A percentile compares a stretch with the other conserved stretches of the same genome.
Conservation (phyloP, 2,329 filamentous ascomycete species). For the Sclerotinia borealis region DNA sequence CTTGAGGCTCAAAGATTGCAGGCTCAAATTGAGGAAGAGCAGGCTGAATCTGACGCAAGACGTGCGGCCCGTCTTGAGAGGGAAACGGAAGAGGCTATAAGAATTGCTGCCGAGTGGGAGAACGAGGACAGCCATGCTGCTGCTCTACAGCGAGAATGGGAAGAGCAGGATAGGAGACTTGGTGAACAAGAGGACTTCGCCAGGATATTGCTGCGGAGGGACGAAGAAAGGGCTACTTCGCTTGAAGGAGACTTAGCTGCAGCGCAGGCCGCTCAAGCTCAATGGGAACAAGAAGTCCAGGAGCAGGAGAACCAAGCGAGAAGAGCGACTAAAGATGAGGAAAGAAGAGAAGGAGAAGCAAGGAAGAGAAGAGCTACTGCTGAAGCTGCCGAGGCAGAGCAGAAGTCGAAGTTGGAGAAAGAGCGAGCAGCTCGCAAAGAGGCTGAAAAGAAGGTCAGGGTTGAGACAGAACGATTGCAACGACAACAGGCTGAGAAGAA, state of each 20-base stretch:
- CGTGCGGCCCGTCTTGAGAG: not conserved
- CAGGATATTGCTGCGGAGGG: not conserved
- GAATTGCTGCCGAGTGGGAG: conserved; percentile 11
- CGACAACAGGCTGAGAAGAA: not conserved
- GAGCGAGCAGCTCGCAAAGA: not conserved
- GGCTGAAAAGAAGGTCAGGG: not conserved
- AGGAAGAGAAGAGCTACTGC: not conserved
- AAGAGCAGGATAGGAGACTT: conserved; percentile 3
- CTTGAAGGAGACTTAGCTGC: conserved; percentile 4
- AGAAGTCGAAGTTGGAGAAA: not conserved
- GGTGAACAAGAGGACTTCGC: conserved; percentile 1
- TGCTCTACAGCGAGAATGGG: not conserved
- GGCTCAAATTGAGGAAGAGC: conserved; percentile 7
- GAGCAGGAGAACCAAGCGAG: not conserved
- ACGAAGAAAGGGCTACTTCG: not conserved
- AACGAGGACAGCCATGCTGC: conserved; percentile 1
- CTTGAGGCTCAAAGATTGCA: conserved; percentile 11
- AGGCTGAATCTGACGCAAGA: not conserved
- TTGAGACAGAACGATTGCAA: conserved; percentile 1
- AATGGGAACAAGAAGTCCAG: conserved; percentile 5
- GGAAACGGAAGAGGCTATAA: conserved; percentile 6
- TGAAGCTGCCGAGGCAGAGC: not conserved
- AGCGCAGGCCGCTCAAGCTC: conserved; percentile 9
- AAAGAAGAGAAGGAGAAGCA: not conserved
- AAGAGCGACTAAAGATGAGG: not conserved